Evolutionary conservation across 2,329 filamentous ascomycete genomes (phyloP).

Genomic region (Zalaria obscura): DNA sequence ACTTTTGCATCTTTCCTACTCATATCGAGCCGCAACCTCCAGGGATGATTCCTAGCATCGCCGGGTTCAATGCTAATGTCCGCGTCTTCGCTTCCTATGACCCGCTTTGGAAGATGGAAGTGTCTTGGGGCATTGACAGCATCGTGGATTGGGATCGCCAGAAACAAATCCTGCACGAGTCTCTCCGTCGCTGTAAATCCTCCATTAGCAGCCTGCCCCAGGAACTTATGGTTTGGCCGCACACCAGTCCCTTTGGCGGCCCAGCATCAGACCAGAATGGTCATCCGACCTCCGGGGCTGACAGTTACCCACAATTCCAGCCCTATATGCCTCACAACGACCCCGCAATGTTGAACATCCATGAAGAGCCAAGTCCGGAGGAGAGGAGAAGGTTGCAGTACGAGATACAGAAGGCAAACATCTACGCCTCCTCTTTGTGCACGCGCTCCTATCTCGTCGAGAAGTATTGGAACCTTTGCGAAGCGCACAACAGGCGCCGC

Average conservation of each 20-base stretch:
- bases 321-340: constrained; percentile 15
- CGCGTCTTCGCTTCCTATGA: constrained; percentile 72
- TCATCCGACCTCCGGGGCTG: constrained; percentile 11
- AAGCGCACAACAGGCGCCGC: constrained; percentile 40
- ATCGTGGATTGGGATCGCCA: constrained; percentile 68
- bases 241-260: constrained; percentile 19
- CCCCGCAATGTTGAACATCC: constrained; percentile 11
- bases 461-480: constrained; percentile 66
- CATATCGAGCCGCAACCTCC: constrained; percentile 58
- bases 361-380: constrained; percentile 19
- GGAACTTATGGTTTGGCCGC: constrained; percentile 47
- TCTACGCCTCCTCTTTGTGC: constrained; percentile 67
- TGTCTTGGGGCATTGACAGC: constrained; percentile 66
- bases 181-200: constrained; percentile 54
- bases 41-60: constrained; percentile 53
- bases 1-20: constrained; percentile 61
- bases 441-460: constrained; percentile 78
- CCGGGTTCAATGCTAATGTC: constrained; percentile 69
- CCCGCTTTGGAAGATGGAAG: constrained; percentile 61
- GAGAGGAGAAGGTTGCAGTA: constrained; percentile 46
- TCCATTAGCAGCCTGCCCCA: constrained; percentile 53
- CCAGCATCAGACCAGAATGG: constrained; percentile 9
- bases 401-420: constrained; percentile 86
- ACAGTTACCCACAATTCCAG: constrained; percentile 11
- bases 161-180: constrained; percentile 55